Conservation (phyloP, 2,329 filamentous ascomycete species). For the Phoma sp. region DNA sequence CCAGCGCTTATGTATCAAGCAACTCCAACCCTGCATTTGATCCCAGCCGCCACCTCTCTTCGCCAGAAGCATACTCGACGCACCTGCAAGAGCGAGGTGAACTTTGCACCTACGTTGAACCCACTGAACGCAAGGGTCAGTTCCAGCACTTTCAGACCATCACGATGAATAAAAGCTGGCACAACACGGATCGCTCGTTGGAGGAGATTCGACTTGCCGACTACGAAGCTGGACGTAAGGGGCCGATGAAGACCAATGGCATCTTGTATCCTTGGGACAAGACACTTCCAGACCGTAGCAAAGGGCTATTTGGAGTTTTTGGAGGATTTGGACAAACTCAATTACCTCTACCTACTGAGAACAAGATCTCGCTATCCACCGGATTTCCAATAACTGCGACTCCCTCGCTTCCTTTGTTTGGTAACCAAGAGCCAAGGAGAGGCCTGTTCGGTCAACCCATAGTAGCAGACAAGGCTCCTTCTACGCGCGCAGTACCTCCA, state of each 20-base stretch:
- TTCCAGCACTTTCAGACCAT: constrained; percentile 23
- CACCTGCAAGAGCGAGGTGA: constrained; percentile 14
- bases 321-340: background rate
- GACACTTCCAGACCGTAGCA: too few species aligned
- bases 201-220: constrained; percentile 29
- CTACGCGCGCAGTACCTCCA: too few species aligned
- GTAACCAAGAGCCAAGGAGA: too few species aligned
- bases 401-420: background rate
- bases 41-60: background rate
- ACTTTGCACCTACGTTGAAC: constrained; percentile 5
- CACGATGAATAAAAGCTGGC: background rate
- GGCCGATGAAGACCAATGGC: background rate
- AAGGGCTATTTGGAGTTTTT: background rate
- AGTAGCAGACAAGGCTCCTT: too few species aligned
- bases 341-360: background rate
- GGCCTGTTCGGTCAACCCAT: too few species aligned
- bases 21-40: background rate
- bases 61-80: constrained; percentile 1
- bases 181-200: constrained; percentile 19
- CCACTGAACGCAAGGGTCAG: background rate
- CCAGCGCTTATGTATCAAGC: background rate
- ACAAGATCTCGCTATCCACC: background rate
- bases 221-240: constrained; percentile 10
- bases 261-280: background rate
- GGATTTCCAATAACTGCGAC: background rate